Evolutionary conservation across 2,329 filamentous ascomycete species (phyloP).

Genomic region (Xylariaceae sp.): DNA sequence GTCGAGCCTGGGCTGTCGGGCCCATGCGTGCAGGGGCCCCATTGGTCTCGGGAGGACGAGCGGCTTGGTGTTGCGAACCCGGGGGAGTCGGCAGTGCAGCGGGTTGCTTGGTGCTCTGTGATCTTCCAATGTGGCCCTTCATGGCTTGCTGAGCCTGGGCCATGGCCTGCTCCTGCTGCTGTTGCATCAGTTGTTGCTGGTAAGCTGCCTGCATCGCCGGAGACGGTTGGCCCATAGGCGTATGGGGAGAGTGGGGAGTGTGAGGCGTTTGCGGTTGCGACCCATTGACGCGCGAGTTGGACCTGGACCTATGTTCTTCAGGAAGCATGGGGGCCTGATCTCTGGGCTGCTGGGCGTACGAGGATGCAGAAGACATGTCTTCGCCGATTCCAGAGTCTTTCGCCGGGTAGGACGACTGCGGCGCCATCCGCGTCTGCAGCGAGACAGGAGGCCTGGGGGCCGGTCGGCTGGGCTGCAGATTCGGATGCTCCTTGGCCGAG

Average conservation of each 20-base stretch:
- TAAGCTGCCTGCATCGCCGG: conserved; percentile 40
- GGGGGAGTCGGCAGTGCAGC: conserved; percentile 42
- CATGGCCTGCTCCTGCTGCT: conserved; percentile 83
- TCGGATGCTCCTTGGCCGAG: conserved; percentile 43
- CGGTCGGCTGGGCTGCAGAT: conserved; percentile 71
- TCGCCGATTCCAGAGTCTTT: conserved; percentile 61
- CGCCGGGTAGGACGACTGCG: conserved; percentile 46
- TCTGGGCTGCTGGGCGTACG: conserved; percentile 38
- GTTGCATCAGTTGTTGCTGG: conserved; percentile 60
- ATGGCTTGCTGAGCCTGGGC: conserved; percentile 72
- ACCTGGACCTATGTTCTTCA: conserved; percentile 61
- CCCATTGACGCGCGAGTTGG: conserved; percentile 57
- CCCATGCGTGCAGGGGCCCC: conserved; percentile 28
- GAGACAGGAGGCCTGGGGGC: conserved; percentile 78
- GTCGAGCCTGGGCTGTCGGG: conserved; percentile 47
- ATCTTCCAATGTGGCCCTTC: conserved; percentile 61
- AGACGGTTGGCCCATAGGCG: conserved; percentile 33
- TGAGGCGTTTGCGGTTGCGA: conserved; percentile 40
- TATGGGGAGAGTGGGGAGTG: conserved; percentile 31
- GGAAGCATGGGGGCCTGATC: conserved; percentile 53
- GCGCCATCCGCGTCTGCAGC: conserved; percentile 48
- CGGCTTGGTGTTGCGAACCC: conserved; percentile 41
- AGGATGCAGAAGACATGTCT: conserved; percentile 41
- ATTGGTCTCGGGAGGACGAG: conserved; percentile 22
- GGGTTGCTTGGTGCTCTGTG: conserved; percentile 63